Percentiles rank a stretch among this genome's conserved stretches.
These are phyloP conservation scores for Penicillium egyptiacum DNA, from an alignment of 495 filamentous ascomycete species.

Conservation along the genomic window DNA sequence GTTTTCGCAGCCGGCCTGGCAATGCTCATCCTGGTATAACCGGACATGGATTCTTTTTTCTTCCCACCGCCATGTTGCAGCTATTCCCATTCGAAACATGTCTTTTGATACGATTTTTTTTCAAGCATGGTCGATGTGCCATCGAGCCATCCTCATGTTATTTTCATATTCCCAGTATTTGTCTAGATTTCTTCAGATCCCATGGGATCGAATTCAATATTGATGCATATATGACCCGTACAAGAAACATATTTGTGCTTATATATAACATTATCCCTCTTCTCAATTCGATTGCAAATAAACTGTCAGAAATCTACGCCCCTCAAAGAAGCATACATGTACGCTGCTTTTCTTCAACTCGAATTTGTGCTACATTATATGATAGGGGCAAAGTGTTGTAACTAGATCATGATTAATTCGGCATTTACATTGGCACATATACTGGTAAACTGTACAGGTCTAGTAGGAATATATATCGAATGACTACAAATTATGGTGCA, in stretches of 20 bases:
- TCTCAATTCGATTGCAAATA: not conserved
- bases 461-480: not conserved
- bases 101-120: not conserved
- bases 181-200: not conserved
- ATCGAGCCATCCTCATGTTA: not conserved
- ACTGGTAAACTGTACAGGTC: not conserved
- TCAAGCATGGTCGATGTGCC: not conserved
- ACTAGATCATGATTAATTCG: not conserved
- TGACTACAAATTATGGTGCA: not conserved
- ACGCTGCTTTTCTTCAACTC: not conserved
- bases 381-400: not conserved
- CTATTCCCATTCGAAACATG: not conserved
- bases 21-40: slow-evolving; percentile 28
- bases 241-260: not conserved
- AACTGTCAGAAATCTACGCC: not conserved
- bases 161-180: not conserved
- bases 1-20: slow-evolving; percentile 27
- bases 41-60: not conserved
- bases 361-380: not conserved
- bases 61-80: not conserved
- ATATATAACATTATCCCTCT: not conserved
- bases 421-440: not conserved
- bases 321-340: not conserved
- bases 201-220: not conserved
- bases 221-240: not conserved